Percentiles rank a stretch among this genome's conserved stretches.
Evolutionary conservation across 75 land plant species (phyloP).

Genomic region (Selaginella moellendorffii): DNA sequence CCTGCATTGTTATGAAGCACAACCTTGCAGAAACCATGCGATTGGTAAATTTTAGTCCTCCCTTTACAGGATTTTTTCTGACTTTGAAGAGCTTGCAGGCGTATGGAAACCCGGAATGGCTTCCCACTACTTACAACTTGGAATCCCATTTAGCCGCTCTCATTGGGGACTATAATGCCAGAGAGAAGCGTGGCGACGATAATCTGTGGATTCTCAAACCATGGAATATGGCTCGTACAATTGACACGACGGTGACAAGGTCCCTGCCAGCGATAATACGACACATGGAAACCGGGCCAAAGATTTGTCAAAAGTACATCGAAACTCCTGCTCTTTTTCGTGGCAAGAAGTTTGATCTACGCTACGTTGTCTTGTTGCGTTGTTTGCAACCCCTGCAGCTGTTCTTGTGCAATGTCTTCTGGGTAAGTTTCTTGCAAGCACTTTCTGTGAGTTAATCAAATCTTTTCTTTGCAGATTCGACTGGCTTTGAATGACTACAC

Average conservation of each 20-base stretch:
- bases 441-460: not conserved
- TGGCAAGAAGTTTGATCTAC: constrained; percentile 85
- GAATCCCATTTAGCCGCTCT: constrained; percentile 63
- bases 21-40: constrained; percentile 84
- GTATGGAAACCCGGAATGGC: constrained; percentile 67
- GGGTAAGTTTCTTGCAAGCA: constrained; percentile 81
- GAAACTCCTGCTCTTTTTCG: constrained; percentile 72
- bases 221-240: constrained; percentile 98
- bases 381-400: constrained; percentile 82
- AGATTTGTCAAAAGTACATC: constrained; percentile 95
- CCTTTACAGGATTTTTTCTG: too few relatives aligned
- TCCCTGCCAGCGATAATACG: constrained; percentile 67
- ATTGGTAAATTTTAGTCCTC: constrained; percentile 28
- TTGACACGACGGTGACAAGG: constrained; percentile 79
- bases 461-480: constrained; percentile 37
- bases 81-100: too few relatives aligned
- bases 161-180: constrained; percentile 67
- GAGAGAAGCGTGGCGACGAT: constrained; percentile 47
- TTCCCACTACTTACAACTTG: constrained; percentile 86
- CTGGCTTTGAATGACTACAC: constrained; percentile 72
- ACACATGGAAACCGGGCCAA: constrained; percentile 92
- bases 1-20: constrained; percentile 97
- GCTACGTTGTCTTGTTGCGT: constrained; percentile 76
- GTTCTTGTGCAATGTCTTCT: constrained; percentile 71
- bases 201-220: constrained; percentile 96